Evolutionary conservation across 2,329 filamentous ascomycete species (phyloP), one percentile per base, ranked within the genome.

Genomic region (Conoideocrella luteorostrata): DNA sequence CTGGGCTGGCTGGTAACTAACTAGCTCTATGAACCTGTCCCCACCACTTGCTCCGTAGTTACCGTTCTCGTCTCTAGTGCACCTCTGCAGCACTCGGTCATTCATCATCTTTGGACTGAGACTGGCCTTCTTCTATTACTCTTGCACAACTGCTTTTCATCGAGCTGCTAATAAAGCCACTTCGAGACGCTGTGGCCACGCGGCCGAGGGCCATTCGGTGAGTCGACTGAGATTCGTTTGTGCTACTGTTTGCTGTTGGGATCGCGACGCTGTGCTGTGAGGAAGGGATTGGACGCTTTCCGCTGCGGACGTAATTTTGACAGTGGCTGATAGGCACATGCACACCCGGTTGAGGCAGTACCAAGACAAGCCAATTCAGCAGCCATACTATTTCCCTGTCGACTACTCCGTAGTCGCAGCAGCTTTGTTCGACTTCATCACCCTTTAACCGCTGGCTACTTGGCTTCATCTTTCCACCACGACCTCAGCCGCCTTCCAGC

Each of bases 141-240:
- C n/a, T n/a, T n/a, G n/a, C n/a, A n/a, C 41, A 37, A 12, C 40
- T 17, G 9, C 22, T 29, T 24, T 23, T 20, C 41, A 43, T 43
- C 41, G 5, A 36, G 32, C 23, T 15, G 21, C 30, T 9, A 34
- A 23, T 12, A 5, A n/a, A 23, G 11, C 21, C 12, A 10, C 20
- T 28, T 17, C 18, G 15, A 22, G 15, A 22, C 23, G 28, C 32
- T 38, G 46, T 42, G 46, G 42, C 42, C 46, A 33, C 23, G 24
- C 35, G 42, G 46, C 46, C 35, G 23, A 41, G 37, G 30, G 38
- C 33, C 29, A 41, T 34, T 15, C 24, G 32, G 38, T 32, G 28
- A 5, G 41, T 30, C 34, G 17, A 28, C 9, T 22, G 10, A n/a
- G 15, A 18, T 26, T 26, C 4, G 5, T 28, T 46, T 24, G 2